A percentile compares a stretch with the other conserved stretches of the same genome.
Evolutionary conservation across 2,329 filamentous ascomycete genomes (phyloP).

Genomic region (Teratosphaeria nubilosa): DNA sequence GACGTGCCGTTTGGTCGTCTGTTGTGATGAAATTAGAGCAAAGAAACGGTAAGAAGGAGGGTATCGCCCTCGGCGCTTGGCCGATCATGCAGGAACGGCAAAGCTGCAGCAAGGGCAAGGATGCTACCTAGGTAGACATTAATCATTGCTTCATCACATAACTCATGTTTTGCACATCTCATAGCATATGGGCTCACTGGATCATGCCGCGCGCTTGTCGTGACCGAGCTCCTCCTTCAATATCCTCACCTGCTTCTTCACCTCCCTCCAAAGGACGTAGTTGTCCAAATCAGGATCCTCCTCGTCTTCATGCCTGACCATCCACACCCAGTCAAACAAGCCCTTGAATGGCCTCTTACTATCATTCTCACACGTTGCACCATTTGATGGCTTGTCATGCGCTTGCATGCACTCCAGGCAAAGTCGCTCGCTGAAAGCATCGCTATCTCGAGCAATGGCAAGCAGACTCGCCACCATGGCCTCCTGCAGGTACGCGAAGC

Average conservation of each 20-base stretch:
- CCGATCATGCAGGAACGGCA: neutral
- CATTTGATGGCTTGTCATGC: constrained; percentile 10
- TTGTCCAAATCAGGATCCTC: constrained; percentile 38
- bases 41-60: neutral
- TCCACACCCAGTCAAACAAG: constrained; percentile 21
- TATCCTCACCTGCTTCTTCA: constrained; percentile 53
- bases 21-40: neutral
- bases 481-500: constrained; percentile 61
- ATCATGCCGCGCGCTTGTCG: constrained; percentile 7
- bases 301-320: constrained; percentile 21
- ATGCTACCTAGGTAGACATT: neutral
- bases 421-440: constrained; percentile 27
- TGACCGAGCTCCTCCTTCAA: constrained; percentile 49
- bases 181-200: neutral
- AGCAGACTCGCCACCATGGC: constrained; percentile 56
- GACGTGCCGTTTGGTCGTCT: neutral
- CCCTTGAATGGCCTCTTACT: constrained; percentile 16
- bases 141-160: neutral
- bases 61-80: neutral
- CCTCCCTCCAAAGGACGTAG: constrained; percentile 49
- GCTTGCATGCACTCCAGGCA: constrained; percentile 21
- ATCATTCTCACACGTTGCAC: constrained; percentile 15
- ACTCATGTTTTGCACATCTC: neutral
- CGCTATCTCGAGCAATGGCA: constrained; percentile 42
- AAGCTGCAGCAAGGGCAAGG: neutral